These are phyloP conservation scores for Babesia bigemina DNA, from an alignment of 169 alveolate genomes.

Conservation along the genomic window DNA sequence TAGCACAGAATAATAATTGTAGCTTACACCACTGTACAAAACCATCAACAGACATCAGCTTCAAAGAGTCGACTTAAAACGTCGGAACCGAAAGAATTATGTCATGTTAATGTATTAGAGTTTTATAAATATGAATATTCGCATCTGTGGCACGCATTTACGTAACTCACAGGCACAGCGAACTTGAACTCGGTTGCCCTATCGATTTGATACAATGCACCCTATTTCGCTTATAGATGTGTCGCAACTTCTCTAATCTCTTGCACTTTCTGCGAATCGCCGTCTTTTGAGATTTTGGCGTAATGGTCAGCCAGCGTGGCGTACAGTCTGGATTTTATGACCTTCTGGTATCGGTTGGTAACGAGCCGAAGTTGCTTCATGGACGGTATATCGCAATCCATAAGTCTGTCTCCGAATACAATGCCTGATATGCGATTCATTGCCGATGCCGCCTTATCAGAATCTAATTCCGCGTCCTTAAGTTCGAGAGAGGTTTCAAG, in stretches of 20 bases:
- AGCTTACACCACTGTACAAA: too few species aligned
- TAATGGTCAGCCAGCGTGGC: constrained; percentile 30
- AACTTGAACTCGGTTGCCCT: too few species aligned
- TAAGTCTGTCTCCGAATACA: constrained; percentile 15
- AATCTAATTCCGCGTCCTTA: not conserved
- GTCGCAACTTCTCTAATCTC: constrained; percentile 15
- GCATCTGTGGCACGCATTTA: too few species aligned
- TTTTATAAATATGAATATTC: too few species aligned
- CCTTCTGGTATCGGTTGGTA: constrained; percentile 2
- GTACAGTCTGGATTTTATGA: constrained; percentile 9
- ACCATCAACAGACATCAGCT: too few species aligned
- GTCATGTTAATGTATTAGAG: too few species aligned
- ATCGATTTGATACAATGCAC: too few species aligned
- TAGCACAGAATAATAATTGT: too few species aligned
- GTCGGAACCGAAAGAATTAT: too few species aligned
- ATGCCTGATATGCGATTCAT: constrained; percentile 16
- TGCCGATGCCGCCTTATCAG: not conserved
- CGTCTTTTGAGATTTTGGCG: constrained; percentile 38
- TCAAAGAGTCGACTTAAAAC: too few species aligned
- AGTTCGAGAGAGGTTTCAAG: not conserved
- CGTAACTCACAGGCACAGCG: too few species aligned
- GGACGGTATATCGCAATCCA: constrained; percentile 8
- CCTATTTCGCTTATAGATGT: not conserved
- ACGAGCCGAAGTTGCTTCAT: constrained; percentile 25
- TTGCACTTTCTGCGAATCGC: constrained; percentile 2